Evolutionary conservation across 2,329 filamentous ascomycete genomes (phyloP).

Genomic region (Aspergillus japonicus): DNA sequence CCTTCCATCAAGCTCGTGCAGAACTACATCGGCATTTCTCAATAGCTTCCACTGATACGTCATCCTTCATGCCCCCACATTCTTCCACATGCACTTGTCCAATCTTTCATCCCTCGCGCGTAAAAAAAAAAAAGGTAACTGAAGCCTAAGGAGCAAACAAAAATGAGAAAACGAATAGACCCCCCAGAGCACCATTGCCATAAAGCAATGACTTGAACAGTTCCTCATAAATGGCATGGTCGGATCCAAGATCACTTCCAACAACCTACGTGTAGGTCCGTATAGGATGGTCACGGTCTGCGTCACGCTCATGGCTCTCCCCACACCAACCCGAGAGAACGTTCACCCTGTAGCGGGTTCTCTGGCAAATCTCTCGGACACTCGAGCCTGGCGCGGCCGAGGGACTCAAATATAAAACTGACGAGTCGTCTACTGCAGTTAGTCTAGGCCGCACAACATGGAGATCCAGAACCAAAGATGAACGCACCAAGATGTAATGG

Average conservation of each 20-base stretch:
- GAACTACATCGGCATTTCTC: background rate
- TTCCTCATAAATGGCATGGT: conserved; percentile 1
- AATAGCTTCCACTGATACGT: background rate
- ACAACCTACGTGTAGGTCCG: conserved; percentile 8
- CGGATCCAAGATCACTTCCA: conserved; percentile 8
- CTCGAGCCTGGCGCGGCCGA: conserved; percentile 3
- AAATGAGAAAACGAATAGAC: conserved; percentile 14
- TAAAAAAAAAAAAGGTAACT: background rate
- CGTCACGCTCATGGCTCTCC: background rate
- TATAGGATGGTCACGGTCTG: conserved; percentile 3
- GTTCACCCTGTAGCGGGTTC: conserved; percentile 2
- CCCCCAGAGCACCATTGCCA: conserved; percentile 5
- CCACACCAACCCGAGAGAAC: conserved; percentile 3
- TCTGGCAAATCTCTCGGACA: conserved; percentile 7
- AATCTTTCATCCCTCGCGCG: background rate
- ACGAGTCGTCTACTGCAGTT: conserved; percentile 8
- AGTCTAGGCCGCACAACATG: background rate
- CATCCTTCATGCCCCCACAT: background rate
- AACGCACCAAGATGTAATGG: conserved; percentile 14
- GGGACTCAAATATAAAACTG: conserved; percentile 4
- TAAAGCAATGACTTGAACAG: conserved; percentile 2
- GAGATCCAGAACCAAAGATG: background rate
- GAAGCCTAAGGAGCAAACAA: conserved; percentile 15
- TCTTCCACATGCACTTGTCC: background rate
- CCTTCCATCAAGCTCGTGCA: background rate